Base-by-base conservation (phyloP, 2,329 filamentous ascomycete genomes). In the Domatiomyces catenatus region DNA sequence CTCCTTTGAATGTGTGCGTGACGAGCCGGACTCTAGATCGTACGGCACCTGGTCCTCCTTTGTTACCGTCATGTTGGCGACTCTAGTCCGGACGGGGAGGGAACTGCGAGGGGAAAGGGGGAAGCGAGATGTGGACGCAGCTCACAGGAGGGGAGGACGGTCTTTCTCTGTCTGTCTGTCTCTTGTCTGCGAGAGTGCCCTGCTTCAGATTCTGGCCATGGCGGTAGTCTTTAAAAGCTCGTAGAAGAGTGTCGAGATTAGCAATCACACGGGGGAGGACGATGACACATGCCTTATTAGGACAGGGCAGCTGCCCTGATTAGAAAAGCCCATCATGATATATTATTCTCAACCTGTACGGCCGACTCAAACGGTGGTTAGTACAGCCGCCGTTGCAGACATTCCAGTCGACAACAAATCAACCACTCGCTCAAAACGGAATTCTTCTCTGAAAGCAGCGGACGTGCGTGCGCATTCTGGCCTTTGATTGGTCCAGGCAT, bases 11-110 rank as follows among this genome's bases (percentile, higher is more conserved):
- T 48, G 48, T 12, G 32, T 48, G 4, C 1, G 45, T 42, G 17
- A 18, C 8, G 48, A 44, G 49, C 50, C 54, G 46, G 53, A 54
- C 32, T 52, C 51, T 8, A 44, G 28, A 8, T 48, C 48, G 3
- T 2, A 15, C 12, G 32, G 32, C 32, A 39, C 3, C 10, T 39
- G 32, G 10, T 39, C 32, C 10, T 39, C 32, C 10, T 12, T 15
- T 15, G 32, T 15, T 39, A 15, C 12, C 4, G 32, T 15, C 32
- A 39, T 39, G 12, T 15, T 39, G 32, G 32, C 15, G 15, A 39
- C 2, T 15, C 15, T 2, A 5, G 15, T 39, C 32, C 2, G 22
- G 22, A 24, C 3, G 22, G 22, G 32, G 10, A 15, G 32, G 3
- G 15, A 39, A 39, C 32, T 39, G 10, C 12, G 3, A n/a, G 28